Evolutionary conservation across 352 stramenopile genomes (phyloP), one percentile per base, ranked within the genome.

Genomic region (Blastocystis sp.): DNA sequence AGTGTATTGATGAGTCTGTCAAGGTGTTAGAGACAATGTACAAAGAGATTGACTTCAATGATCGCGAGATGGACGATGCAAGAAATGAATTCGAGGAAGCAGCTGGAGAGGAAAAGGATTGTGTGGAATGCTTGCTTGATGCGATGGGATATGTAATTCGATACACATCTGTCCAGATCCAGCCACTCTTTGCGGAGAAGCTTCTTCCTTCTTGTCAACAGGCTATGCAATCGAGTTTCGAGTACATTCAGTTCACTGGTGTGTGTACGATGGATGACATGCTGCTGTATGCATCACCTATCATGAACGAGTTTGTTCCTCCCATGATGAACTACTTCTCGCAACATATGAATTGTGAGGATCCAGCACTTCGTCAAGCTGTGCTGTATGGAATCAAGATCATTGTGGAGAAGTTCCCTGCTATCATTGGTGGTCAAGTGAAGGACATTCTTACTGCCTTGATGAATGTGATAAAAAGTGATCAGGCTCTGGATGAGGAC

Each of bases 31-130:
- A 78, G 42, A 51, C 37, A 12, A 57, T 57, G 37, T 78, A 78
- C 21, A 78, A 78, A n/a, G 42, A 58, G 39, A 37, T 78, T 7
- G 66, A 78, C 35, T 56, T 78, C 66, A 51, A 78, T 29, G 35
- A 78, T 24, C 35, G 66, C 35, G 66, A 78, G 35, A 6, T 78
- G 66, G 66, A 78, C 24, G 66, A 78, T 51, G 66, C 66, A 29
- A 35, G 66, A 43, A 78, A 37, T 24, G 66, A 78, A 51, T 78
- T 78, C 66, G 66, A 78, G n/a, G 66, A 78, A 35, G 35, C 19
- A 51, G 66, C 39, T 29, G 66, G 66, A 29, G 66, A 78, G 35
- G 66, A 78, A 51, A 78, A 78, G 66, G 16, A 57, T 24, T 78
- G 66, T 51, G 66, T 78, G 35, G 66, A 78, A 39, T 61, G 42